Percentiles rank a stretch among this genome's conserved stretches.
Conservation (phyloP, 2,329 filamentous ascomycete genomes). For the Alternaria sp. region DNA sequence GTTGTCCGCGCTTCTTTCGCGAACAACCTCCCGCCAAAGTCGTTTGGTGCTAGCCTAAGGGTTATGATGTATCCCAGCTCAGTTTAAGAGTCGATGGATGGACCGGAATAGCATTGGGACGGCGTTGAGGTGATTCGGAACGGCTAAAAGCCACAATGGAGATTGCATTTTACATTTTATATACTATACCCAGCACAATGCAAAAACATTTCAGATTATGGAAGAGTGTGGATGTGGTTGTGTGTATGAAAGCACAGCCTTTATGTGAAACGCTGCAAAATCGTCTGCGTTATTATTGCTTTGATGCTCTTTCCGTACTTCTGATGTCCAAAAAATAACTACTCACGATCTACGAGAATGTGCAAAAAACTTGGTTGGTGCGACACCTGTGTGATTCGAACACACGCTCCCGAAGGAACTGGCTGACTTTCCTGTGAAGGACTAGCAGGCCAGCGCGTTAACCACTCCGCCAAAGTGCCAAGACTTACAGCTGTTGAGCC, state of each 20-base stretch:
- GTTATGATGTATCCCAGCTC: slow-evolving; percentile 84
- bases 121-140: slow-evolving; percentile 16
- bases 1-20: slow-evolving; percentile 96
- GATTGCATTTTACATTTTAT: background rate
- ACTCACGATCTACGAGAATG: too few relatives aligned
- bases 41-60: slow-evolving; percentile 74
- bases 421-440: slow-evolving; percentile 27
- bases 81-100: slow-evolving; percentile 6
- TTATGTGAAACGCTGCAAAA: background rate
- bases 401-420: slow-evolving; percentile 41
- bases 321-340: background rate
- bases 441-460: slow-evolving; percentile 40
- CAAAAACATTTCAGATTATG: background rate
- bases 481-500: background rate
- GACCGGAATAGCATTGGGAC: background rate
- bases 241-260: too few relatives aligned
- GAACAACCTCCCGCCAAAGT: slow-evolving; percentile 90
- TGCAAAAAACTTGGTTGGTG: slow-evolving; percentile 18
- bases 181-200: background rate
- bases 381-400: slow-evolving; percentile 42
- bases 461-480: slow-evolving; percentile 29
- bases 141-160: background rate
- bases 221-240: background rate
- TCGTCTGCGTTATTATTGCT: background rate
- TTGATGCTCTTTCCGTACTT: background rate